These are phyloP conservation scores for Vanderwaltozyma polyspora DNA, from an alignment of 805 yeast genomes.

Conservation along the genomic window DNA sequence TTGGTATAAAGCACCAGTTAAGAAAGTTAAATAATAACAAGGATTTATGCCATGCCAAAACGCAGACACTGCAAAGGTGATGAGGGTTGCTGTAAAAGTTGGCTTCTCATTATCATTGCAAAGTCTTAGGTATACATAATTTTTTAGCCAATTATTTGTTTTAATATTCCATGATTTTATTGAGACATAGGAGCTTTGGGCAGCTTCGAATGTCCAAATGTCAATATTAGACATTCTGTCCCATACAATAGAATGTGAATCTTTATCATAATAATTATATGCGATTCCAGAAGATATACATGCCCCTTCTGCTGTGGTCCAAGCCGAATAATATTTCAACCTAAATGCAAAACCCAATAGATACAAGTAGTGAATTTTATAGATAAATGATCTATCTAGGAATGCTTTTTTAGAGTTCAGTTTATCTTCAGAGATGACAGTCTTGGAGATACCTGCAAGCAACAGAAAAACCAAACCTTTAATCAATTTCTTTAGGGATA, in stretches of 20 bases:
- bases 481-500: conserved; percentile 50
- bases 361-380: conserved; percentile 53
- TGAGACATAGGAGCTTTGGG: conserved; percentile 75
- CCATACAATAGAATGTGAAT: conserved; percentile 61
- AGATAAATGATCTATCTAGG: conserved; percentile 31
- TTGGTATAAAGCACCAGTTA: conserved; percentile 79
- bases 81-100: conserved; percentile 71
- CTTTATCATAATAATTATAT: conserved; percentile 71
- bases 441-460: conserved; percentile 35
- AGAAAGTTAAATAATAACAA: conserved; percentile 85
- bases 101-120: conserved; percentile 66
- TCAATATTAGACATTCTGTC: conserved; percentile 79
- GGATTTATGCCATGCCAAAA: conserved; percentile 97
- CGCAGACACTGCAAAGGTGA: conserved; percentile 84
- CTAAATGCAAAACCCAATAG: conserved; percentile 58
- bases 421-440: conserved; percentile 37
- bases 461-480: conserved; percentile 70
- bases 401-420: conserved; percentile 36
- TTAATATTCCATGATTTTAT: conserved; percentile 94
- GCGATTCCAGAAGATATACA: conserved; percentile 90
- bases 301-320: conserved; percentile 92
- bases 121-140: conserved; percentile 77
- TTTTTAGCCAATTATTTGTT: conserved; percentile 90
- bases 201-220: conserved; percentile 65
- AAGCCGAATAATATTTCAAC: conserved; percentile 83